A percentile compares a stretch with the other conserved stretches of the same genome.
These are phyloP conservation scores for Chlorencoelia australis DNA, from an alignment of 2,329 filamentous ascomycete genomes.

Conservation along the genomic window DNA sequence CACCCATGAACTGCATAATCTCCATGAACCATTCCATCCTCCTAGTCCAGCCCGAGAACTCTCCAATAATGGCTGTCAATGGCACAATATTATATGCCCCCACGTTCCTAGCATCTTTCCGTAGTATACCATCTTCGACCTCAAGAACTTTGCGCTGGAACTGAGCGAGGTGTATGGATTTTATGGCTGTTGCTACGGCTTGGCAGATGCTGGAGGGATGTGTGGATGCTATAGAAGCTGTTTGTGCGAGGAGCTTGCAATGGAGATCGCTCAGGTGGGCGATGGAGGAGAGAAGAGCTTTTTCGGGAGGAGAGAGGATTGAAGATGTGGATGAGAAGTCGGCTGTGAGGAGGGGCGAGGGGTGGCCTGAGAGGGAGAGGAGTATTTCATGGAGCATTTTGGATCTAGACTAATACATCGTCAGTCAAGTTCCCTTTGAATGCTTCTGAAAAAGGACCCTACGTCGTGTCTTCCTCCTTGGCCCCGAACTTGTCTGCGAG, in stretches of 20 bases:
- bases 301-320: slow-evolving; percentile 66
- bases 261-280: slow-evolving; percentile 72
- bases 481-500: slow-evolving; percentile 14
- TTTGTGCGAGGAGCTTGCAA: slow-evolving; percentile 57
- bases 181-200: slow-evolving; percentile 72
- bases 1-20: slow-evolving; percentile 56
- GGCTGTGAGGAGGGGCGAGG: slow-evolving; percentile 70
- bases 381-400: slow-evolving; percentile 96
- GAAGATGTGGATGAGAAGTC: slow-evolving; percentile 37
- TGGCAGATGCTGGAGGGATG: slow-evolving; percentile 80
- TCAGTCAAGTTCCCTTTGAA: slow-evolving; percentile 1
- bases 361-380: slow-evolving; percentile 88
- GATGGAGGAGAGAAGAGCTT: slow-evolving; percentile 67
- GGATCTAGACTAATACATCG: slow-evolving; percentile 2
- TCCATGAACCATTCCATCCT: slow-evolving; percentile 80
- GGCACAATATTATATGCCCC: slow-evolving; percentile 92
- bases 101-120: slow-evolving; percentile 66
- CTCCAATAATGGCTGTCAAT: slow-evolving; percentile 69
- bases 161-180: slow-evolving; percentile 60
- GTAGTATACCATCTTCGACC: slow-evolving; percentile 70
- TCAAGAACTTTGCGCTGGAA: slow-evolving; percentile 80
- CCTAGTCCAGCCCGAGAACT: slow-evolving; percentile 81
- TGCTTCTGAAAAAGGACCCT: not conserved
- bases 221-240: slow-evolving; percentile 53
- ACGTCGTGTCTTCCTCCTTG: slow-evolving; percentile 3